Evolutionary conservation across 371 early-diverging fungal species (phyloP).

Genomic region (Saksenaea vasiformis): DNA sequence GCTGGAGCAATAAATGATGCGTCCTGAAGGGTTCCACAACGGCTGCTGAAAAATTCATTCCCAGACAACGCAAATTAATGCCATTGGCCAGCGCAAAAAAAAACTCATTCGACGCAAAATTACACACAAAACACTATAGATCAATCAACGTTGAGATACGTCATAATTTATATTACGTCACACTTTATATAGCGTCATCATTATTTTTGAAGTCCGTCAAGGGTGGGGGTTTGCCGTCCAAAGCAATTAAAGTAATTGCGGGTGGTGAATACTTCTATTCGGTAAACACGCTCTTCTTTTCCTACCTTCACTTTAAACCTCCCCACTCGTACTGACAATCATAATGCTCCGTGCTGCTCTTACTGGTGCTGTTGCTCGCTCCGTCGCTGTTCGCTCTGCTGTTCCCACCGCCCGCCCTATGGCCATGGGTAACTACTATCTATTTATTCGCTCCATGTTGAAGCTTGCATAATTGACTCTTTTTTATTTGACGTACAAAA

Average conservation of each 20-base stretch:
- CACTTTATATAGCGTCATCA: too few relatives aligned
- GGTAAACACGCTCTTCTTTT: conserved; percentile 7
- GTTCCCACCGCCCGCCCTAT: conserved; percentile 33
- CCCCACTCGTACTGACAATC: conserved; percentile 28
- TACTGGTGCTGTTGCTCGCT: conserved; percentile 45
- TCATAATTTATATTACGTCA: too few relatives aligned
- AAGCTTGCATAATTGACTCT: conserved; percentile 2
- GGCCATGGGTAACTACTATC: conserved; percentile 23
- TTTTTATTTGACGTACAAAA: conserved; percentile 3
- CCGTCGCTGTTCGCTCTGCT: conserved; percentile 34
- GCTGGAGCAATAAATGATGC: too few relatives aligned
- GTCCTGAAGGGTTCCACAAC: too few relatives aligned
- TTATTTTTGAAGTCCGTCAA: not conserved
- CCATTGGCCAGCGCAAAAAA: too few relatives aligned
- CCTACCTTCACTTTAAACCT: conserved; percentile 25
- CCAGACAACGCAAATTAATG: too few relatives aligned
- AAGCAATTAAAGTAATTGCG: too few relatives aligned
- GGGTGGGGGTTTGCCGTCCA: conserved; percentile 1
- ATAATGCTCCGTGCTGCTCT: conserved; percentile 55
- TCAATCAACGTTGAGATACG: too few relatives aligned
- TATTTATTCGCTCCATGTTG: not conserved
- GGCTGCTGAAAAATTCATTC: too few relatives aligned
- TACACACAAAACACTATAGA: too few relatives aligned
- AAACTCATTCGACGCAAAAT: too few relatives aligned
- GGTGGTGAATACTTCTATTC: not conserved